Base-by-base conservation (phyloP, 2,329 filamentous ascomycete genomes). In the Pseudocercospora vitis region DNA sequence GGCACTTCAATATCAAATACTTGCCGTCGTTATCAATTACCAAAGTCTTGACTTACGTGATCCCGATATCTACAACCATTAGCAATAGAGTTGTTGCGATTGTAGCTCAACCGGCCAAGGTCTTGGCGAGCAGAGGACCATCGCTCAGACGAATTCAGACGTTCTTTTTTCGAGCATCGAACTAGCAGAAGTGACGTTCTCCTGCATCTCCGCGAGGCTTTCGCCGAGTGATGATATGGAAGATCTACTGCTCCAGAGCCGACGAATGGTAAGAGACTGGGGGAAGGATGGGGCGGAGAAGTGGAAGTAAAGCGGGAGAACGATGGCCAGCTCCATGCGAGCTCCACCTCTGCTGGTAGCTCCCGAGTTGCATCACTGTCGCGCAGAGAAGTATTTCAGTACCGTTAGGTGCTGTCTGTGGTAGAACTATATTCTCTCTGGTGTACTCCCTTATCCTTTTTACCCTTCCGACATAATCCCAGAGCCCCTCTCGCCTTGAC, bases 311-410 rank as follows among this genome's bases (percentile, higher is more conserved):
- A 42, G 37, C 37, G 19, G 37, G 31, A n/a, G n/a, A 49, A 44
- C 33, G 40, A 50, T 52, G 35, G 48, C 53, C 42, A 51, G 24
- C 48, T 48, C 48, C 48, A 42, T 52, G 48, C 48, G 42, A 45
- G 53, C 48, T 40, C 29, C 48, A 44, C 53, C 48, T 52, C 44
- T 26, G 33, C 39, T 18, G 35, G 32, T 33, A 55, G 48, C 53
- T 55, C 32, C 37, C 12, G 37, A 54, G 12, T 50, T 54, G 47
- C 47, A 54, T 54, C 47, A 54, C 40, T 28, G 47, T 16, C 16
- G 14, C 11, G 23, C 18, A 12, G 16, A 9, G 19, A 19, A 40
- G 37, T 42, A 42, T 42, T 42, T 42, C 18, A 42, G 37, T 21
- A n/a, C 19, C 37, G 24, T 4, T 1, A 26, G 12, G 7, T 6